Base-by-base conservation (phyloP, 371 early-diverging fungal species). In the Mortierella sp. region DNA sequence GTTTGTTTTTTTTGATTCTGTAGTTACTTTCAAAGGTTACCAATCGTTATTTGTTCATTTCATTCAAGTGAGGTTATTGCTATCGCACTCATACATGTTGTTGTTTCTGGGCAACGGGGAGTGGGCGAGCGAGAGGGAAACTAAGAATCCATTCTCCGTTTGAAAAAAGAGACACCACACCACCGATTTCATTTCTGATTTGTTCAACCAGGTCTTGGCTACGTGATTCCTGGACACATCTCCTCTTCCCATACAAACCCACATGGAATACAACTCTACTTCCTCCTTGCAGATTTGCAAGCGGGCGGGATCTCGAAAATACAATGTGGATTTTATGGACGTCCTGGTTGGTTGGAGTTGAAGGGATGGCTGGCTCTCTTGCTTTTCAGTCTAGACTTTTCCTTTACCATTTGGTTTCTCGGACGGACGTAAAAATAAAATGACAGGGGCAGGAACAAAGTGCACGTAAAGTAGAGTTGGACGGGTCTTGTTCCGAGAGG, bases 401-500 rank as follows among this genome's bases (percentile, higher is more conserved):
- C n/a, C 16, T 49, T 51, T 51, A 21, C 18, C 48, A 14, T 51
- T 51, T 51, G 5, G 18, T 51, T 51, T 21, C 21, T 18, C 4
- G 0, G 21, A 16, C 10, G 18, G 5, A 51, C 51, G 21, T 51
- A 51, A 51, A 51, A 51, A 21, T 51, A 51, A 41, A 41, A 38
- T 56, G 7, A 68, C 10, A 68, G 35, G 21, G 16, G 68, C 38
- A 41, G 24, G 38, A 35, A 41, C 43, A 16, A 60, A 8, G 11
- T 38, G 38, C 21, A 41, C 24, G 35, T 21, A 38, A 11, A 10
- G 65, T 21, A 38, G 32, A 0, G 18, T 65, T 38, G 65, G 65
- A 21, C 65, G 65, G 65, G 65, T 35, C 65, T 65, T 65, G 65
- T 65, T 65, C 65, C 65, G 65, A 65, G 65, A 65, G 65, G 65